Base-by-base conservation (phyloP, 768 basidiomycete genomes). In the Naganishia onofrii region DNA sequence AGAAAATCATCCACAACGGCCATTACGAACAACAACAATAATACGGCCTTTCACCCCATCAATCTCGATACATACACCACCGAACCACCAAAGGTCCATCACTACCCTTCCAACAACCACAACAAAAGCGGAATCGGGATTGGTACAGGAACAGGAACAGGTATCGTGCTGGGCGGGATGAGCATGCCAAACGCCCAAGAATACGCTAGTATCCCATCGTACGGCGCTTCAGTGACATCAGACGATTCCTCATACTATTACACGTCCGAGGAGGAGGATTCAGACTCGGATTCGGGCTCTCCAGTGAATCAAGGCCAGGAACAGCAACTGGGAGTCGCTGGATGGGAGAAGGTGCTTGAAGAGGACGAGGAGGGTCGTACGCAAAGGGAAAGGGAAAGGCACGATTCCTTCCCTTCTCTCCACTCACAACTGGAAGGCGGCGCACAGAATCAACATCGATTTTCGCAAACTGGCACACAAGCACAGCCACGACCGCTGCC, bases 131-230 rank as follows among this genome's bases (percentile, higher is more conserved):
- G 3, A 4, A 8, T 21, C 53, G 54, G 52, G 15, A 8, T 21
- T 23, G 54, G 52, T 10, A 12, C 52, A 53, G 52, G 42, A 15
- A 42, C 42, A 17, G 7, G 42, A 17, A 36, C 36, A 36, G 42
- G 42, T 7, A 42, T 42, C 15, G 48, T 51, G 21, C 48, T 51
- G 7, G 23, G 38, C 12, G 60, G 38, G 13, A 29, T 63, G 38
- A 42, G n/a, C 31, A 63, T 63, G 60, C 60, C 60, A 26, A 42
- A 42, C 15, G 60, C 36, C 7, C 34, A n/a, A 9, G 60, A 63
- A 28, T 63, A 63, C 32, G 60, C 60, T 2, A 44, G 38, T 63
- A 63, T 63, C 28, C 60, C 60, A 3, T 42, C 60, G 1, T 63
- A 63, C 32, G 60, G 60, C 23, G 38, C 38, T 15, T 42, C n/a